These are phyloP conservation scores for Jamesozyma lodderae DNA, from an alignment of 805 yeast species.

Conservation along the genomic window DNA sequence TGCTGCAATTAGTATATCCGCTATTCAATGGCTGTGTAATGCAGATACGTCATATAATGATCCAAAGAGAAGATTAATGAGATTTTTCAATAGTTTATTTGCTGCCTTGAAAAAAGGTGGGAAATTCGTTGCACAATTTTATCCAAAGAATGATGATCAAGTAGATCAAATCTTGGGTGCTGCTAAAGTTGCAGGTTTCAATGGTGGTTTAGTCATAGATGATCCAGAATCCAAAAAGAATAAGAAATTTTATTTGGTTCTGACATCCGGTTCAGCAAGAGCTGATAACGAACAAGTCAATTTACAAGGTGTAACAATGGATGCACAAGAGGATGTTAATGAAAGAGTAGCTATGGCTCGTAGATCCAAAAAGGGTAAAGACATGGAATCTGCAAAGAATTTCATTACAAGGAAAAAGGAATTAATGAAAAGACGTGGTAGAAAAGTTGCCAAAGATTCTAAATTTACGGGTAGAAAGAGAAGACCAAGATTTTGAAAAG, in stretches of 20 bases:
- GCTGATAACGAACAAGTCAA: conserved; percentile 65
- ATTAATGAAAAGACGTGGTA: conserved; percentile 84
- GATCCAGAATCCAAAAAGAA: conserved; percentile 89
- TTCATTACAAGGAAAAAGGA: conserved; percentile 88
- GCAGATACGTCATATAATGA: conserved; percentile 79
- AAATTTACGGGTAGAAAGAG: conserved; percentile 85
- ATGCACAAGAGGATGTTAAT: conserved; percentile 38
- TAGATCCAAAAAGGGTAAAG: conserved; percentile 23
- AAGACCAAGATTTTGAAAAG: conserved; percentile 46
- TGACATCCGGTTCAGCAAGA: conserved; percentile 63
- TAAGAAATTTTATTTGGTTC: conserved; percentile 81
- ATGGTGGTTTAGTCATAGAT: conserved; percentile 90
- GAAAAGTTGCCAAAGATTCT: conserved; percentile 79
- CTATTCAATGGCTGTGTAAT: conserved; percentile 96
- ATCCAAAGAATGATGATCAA: conserved; percentile 85
- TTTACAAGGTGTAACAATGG: conserved; percentile 73
- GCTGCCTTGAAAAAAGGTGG: conserved; percentile 88
- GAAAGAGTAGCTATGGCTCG: conserved; percentile 2
- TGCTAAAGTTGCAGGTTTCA: conserved; percentile 91
- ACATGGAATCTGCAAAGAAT: conserved; percentile 60
- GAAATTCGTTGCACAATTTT: conserved; percentile 93
- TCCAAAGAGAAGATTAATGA: conserved; percentile 70
- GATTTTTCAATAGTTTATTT: conserved; percentile 82
- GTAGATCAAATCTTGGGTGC: conserved; percentile 66
- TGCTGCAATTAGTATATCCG: conserved; percentile 91